Conservation (phyloP, 2,329 filamentous ascomycete genomes). For the Ascosphaera acerosa region DNA sequence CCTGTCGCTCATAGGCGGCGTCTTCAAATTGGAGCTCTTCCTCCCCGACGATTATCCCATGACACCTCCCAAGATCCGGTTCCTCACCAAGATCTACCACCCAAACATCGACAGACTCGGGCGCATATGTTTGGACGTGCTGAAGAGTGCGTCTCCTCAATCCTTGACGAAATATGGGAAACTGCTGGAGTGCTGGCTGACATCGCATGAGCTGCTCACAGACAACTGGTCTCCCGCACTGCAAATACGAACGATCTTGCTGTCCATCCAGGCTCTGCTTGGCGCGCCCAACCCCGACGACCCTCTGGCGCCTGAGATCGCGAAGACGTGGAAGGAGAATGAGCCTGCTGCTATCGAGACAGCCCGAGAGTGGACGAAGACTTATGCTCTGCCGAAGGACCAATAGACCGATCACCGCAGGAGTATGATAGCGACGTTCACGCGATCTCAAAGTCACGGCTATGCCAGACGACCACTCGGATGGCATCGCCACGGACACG, state of each 20-base stretch:
- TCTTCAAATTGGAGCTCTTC: slow-evolving; percentile 94
- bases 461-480: no score
- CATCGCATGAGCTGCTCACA: slow-evolving; percentile 16
- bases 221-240: slow-evolving; percentile 97
- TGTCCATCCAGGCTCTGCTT: slow-evolving; percentile 89
- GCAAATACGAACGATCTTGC: slow-evolving; percentile 93
- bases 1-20: slow-evolving; percentile 32
- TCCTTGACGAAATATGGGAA: no score
- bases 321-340: slow-evolving; percentile 94
- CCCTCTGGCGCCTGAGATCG: slow-evolving; percentile 91
- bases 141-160: slow-evolving; percentile 47
- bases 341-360: slow-evolving; percentile 80
- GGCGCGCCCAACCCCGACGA: slow-evolving; percentile 95
- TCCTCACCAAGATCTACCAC: slow-evolving; percentile 97
- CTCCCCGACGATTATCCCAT: slow-evolving; percentile 97
- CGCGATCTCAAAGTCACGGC: no score
- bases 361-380: slow-evolving; percentile 72
- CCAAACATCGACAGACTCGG: slow-evolving; percentile 96
- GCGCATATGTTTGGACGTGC: slow-evolving; percentile 84
- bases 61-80: slow-evolving; percentile 95
- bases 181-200: not conserved
- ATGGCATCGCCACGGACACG: no score
- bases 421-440: no score
- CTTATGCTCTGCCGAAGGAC: slow-evolving; percentile 32
- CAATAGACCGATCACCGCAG: no score